Conservation (phyloP, 192 early-diverging fungal species). For the Paraglomus brasilianum region DNA sequence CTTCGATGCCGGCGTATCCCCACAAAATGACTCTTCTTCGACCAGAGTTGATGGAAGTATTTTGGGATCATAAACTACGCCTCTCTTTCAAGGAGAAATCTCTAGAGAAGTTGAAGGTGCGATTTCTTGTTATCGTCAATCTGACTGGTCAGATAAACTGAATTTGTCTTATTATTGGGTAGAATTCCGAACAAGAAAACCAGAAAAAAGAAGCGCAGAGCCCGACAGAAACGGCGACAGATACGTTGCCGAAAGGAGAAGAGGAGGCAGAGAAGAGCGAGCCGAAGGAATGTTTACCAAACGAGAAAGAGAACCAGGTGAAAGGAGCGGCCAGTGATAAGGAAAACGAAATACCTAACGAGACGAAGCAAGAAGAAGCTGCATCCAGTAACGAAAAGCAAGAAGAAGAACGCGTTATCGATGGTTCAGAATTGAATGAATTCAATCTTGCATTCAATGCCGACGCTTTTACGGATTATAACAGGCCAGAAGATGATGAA, state of each 20-base stretch:
- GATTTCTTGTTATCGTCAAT: not conserved
- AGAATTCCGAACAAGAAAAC: slow-evolving; percentile 35
- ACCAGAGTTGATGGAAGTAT: slow-evolving; percentile 81
- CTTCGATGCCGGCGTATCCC: slow-evolving; percentile 70
- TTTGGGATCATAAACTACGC: slow-evolving; percentile 80
- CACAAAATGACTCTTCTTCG: slow-evolving; percentile 83
- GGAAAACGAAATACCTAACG: too few relatives aligned
- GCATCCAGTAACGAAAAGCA: not conserved
- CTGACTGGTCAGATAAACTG: too few relatives aligned
- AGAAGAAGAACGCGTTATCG: too few relatives aligned
- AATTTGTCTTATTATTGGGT: slow-evolving; percentile 13
- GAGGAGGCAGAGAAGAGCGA: slow-evolving; percentile 36
- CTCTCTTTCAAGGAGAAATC: slow-evolving; percentile 58
- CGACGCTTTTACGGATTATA: slow-evolving; percentile 40
- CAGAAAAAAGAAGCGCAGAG: slow-evolving; percentile 21
- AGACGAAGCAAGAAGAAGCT: slow-evolving; percentile 7
- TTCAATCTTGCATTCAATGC: slow-evolving; percentile 58
- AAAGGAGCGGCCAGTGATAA: too few relatives aligned
- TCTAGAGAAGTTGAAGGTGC: slow-evolving; percentile 43
- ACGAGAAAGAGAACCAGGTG: too few relatives aligned
- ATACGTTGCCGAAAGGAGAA: slow-evolving; percentile 26
- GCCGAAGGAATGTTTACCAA: slow-evolving; percentile 22
- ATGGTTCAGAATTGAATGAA: slow-evolving; percentile 2
- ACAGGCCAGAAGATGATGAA: slow-evolving; percentile 20
- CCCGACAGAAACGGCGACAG: slow-evolving; percentile 13